Conservation (phyloP, 2,329 filamentous ascomycete genomes). For the Nothophoma quercina region DNA sequence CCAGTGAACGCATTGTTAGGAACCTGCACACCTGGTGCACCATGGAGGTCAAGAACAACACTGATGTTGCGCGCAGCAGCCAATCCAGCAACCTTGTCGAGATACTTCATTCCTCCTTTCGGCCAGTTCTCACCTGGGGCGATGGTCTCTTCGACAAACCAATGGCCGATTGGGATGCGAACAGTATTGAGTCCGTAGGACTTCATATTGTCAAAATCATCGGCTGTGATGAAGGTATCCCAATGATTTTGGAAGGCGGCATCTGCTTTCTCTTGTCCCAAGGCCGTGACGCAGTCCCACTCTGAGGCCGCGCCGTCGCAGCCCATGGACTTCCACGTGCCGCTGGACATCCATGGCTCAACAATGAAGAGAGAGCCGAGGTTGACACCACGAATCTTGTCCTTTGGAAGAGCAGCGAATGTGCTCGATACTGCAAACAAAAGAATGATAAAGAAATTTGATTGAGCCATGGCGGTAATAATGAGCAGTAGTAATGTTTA, state of each 20-base stretch:
- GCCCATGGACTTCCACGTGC: constrained; percentile 58
- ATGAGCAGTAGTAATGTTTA: no score
- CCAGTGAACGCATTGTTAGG: constrained; percentile 59
- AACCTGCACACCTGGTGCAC: constrained; percentile 60
- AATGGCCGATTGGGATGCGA: constrained; percentile 64
- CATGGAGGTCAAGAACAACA: constrained; percentile 63
- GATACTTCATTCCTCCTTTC: constrained; percentile 55
- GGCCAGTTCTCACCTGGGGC: constrained; percentile 61
- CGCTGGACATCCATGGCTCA: constrained; percentile 63
- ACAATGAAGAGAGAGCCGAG: constrained; percentile 61
- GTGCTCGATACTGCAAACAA: neutral
- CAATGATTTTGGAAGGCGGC: constrained; percentile 60
- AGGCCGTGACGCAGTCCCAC: constrained; percentile 61
- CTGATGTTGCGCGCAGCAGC: constrained; percentile 61
- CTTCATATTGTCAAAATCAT: constrained; percentile 59
- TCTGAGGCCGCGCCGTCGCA: constrained; percentile 57
- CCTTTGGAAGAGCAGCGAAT: constrained; percentile 8
- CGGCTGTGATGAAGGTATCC: constrained; percentile 58
- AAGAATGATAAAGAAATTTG: neutral
- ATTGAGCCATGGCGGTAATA: neutral
- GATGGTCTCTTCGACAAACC: constrained; percentile 61
- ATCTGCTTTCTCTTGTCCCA: constrained; percentile 59
- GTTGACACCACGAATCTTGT: constrained; percentile 64
- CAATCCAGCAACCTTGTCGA: constrained; percentile 58
- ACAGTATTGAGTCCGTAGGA: constrained; percentile 62